Conservation (phyloP, 2,329 filamentous ascomycete genomes). For the Coleophoma crateriformis region DNA sequence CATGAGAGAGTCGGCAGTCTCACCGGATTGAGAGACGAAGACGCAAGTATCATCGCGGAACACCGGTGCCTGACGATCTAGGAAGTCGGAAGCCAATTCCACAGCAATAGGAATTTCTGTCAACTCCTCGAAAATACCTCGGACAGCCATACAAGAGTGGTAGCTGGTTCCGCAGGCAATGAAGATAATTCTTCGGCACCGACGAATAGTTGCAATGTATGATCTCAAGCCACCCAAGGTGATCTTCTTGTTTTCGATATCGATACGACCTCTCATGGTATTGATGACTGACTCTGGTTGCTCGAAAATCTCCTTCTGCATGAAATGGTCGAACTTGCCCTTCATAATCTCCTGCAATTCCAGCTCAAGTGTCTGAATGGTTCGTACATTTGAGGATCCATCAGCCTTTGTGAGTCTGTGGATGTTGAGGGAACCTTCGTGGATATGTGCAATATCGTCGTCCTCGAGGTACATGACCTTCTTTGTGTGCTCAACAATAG, state of each 20-base stretch:
- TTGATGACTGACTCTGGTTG: conserved; percentile 99
- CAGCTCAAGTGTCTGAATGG: conserved; percentile 97
- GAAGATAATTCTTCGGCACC: conserved; percentile 96
- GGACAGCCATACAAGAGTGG: conserved; percentile 99
- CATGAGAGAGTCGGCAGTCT: conserved; percentile 97
- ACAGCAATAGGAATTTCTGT: conserved; percentile 97
- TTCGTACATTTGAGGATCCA: conserved; percentile 92
- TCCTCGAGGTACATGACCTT: conserved; percentile 99
- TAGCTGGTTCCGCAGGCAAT: conserved; percentile 98
- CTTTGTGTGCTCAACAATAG: conserved; percentile 99
- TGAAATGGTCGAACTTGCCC: conserved; percentile 99
- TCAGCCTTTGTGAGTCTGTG: conserved; percentile 97
- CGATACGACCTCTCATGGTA: conserved; percentile 98
- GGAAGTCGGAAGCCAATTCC: conserved; percentile 95
- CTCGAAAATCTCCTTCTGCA: conserved; percentile 99
- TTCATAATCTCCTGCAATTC: conserved; percentile 99
- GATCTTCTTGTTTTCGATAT: conserved; percentile 87
- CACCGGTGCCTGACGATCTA: conserved; percentile 91
- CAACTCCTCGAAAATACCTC: conserved; percentile 94
- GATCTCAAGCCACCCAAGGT: conserved; percentile 93
- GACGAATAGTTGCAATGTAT: conserved; percentile 93
- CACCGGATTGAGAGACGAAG: conserved; percentile 97
- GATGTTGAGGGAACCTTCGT: conserved; percentile 98
- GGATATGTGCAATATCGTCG: conserved; percentile 98
- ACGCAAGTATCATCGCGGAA: conserved; percentile 99